phyloP scores from a whole-genome alignment of 1,284 basidiomycete genomes.

The Lentinula novae-zelandiae region DNA sequence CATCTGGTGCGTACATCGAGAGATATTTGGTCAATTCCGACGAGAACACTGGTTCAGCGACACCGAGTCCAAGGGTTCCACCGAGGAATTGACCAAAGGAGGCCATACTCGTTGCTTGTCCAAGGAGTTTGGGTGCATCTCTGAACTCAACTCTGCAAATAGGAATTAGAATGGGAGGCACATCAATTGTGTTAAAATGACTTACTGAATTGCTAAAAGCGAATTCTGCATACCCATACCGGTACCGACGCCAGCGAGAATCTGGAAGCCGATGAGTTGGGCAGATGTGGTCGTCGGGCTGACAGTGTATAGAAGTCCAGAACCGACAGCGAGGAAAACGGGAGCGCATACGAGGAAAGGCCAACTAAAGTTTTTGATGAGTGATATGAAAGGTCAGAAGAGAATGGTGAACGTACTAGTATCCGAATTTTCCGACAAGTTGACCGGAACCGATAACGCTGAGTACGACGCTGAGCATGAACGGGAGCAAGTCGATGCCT shows the following conservation, averaged over 20 bases:
- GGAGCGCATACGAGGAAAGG: constrained; percentile 24
- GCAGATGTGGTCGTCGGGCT: constrained; percentile 24
- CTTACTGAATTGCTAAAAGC: constrained; percentile 17
- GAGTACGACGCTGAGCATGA: constrained; percentile 33
- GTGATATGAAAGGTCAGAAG: no score
- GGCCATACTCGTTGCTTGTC: constrained; percentile 17
- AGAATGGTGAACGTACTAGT: constrained; percentile 8
- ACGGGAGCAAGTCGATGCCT: constrained; percentile 41
- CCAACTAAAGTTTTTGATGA: constrained; percentile 8
- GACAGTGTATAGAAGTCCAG: constrained; percentile 41
- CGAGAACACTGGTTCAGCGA: background rate
- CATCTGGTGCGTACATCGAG: background rate
- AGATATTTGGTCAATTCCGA: background rate
- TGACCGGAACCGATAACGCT: constrained; percentile 33
- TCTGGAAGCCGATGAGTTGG: constrained; percentile 39
- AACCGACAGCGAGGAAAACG: constrained; percentile 22
- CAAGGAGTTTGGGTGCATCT: constrained; percentile 11
- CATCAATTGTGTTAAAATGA: background rate
- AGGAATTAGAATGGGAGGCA: background rate
- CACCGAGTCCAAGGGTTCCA: constrained; percentile 16
- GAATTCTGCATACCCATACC: constrained; percentile 26
- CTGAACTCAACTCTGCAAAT: constrained; percentile 15
- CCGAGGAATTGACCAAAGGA: constrained; percentile 18
- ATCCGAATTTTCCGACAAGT: constrained; percentile 20
- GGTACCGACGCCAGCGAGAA: constrained; percentile 24